Evolutionary conservation across 257 asterid species (phyloP).

Genomic region (Buddleja alternifolia): DNA sequence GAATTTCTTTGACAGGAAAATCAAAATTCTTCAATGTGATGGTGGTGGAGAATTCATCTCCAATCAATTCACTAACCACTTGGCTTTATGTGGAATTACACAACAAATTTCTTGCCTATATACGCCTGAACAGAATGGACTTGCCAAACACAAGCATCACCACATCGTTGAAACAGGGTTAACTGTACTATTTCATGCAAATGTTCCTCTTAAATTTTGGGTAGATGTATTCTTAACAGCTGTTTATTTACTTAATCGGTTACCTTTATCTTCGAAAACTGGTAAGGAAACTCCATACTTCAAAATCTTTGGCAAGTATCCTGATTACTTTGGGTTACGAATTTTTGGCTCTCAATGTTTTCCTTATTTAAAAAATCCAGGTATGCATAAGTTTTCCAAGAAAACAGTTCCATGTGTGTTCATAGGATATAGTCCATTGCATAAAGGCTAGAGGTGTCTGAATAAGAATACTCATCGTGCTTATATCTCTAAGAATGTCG

Average conservation of each 20-base stretch:
- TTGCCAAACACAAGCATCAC: not conserved
- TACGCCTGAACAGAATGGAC: conserved; percentile 11
- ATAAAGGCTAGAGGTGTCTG: too few species aligned
- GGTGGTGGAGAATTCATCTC: not conserved
- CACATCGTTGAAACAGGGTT: conserved; percentile 8
- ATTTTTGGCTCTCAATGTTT: too few species aligned
- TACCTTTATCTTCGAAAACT: not conserved
- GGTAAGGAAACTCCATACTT: not conserved
- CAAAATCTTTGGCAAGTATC: not conserved
- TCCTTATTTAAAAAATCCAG: too few species aligned
- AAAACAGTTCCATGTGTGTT: not conserved
- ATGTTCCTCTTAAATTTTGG: too few species aligned
- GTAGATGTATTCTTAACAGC: not conserved
- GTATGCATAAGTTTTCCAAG: not conserved
- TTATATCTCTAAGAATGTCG: not conserved
- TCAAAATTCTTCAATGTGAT: not conserved
- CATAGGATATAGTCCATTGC: not conserved
- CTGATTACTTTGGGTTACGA: not conserved
- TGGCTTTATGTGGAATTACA: not conserved
- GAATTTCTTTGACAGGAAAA: not conserved
- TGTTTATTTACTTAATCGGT: not conserved
- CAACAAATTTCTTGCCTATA: not conserved
- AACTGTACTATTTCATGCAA: conserved; percentile 7
- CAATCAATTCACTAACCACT: not conserved
- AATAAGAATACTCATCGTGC: not conserved